Percentiles rank a stretch among this genome's conserved stretches.
phyloP scores from a whole-genome alignment of 306 rosid species.

The Fragaria nilgerrensis region DNA sequence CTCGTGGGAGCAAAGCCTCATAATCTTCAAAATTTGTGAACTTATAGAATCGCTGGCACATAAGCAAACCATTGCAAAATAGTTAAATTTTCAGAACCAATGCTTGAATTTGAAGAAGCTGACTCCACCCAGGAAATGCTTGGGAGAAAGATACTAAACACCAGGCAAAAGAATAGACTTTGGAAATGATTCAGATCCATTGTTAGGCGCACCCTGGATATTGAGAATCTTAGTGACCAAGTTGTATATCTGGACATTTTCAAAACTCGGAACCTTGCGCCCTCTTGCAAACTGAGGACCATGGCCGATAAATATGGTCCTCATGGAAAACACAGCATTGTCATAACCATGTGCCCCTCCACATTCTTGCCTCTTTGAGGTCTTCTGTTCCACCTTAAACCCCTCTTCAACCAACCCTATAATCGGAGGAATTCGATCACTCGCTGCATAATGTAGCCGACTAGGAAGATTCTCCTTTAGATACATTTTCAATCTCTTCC shows the following conservation, averaged over 20 bases:
- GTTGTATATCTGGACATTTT: constrained; percentile 89
- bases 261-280: constrained; percentile 83
- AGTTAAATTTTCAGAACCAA: background rate
- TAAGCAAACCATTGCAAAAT: background rate
- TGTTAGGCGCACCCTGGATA: constrained; percentile 73
- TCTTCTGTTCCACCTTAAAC: constrained; percentile 80
- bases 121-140: background rate
- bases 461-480: constrained; percentile 83
- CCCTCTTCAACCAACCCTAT: constrained; percentile 81
- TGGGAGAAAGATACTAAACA: constrained; percentile 26
- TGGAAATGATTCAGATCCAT: constrained; percentile 74
- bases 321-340: constrained; percentile 89
- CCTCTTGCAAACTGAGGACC: constrained; percentile 94
- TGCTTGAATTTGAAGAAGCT: constrained; percentile 7
- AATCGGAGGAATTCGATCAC: constrained; percentile 73
- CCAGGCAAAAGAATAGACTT: constrained; percentile 59
- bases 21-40: background rate
- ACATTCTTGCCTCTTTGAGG: constrained; percentile 56
- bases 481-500: constrained; percentile 64
- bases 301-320: constrained; percentile 82
- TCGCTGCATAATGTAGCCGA: constrained; percentile 64
- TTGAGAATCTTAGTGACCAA: constrained; percentile 80
- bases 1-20: constrained; percentile 11
- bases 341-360: constrained; percentile 98
- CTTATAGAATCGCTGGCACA: constrained; percentile 1